Percentiles rank a stretch among this genome's conserved stretches.
These are phyloP conservation scores for Xylaria sp. DNA, from an alignment of 2,329 filamentous ascomycete genomes.

Conservation along the genomic window DNA sequence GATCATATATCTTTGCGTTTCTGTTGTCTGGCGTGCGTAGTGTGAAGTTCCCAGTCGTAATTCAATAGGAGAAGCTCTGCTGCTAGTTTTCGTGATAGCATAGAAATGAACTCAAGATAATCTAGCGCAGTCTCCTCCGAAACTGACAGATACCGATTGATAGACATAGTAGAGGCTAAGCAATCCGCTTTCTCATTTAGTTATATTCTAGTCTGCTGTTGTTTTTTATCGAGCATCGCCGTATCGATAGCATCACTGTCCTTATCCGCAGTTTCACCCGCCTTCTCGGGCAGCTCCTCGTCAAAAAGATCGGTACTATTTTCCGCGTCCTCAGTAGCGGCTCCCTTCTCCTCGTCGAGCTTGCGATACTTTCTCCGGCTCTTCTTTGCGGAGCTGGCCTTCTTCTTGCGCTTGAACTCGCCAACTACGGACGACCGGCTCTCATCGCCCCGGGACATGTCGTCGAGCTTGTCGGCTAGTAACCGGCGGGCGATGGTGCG, in stretches of 20 bases:
- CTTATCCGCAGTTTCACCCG: constrained; percentile 26
- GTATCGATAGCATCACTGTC: constrained; percentile 3
- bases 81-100: constrained; percentile 12
- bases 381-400: constrained; percentile 84
- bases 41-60: constrained; percentile 42
- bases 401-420: constrained; percentile 71
- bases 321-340: constrained; percentile 29
- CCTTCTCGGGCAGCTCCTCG: constrained; percentile 25
- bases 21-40: constrained; percentile 48
- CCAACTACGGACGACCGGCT: constrained; percentile 73
- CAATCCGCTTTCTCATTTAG: not conserved
- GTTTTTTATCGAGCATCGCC: constrained; percentile 11
- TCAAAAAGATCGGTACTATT: constrained; percentile 33
- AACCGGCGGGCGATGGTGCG: constrained; percentile 83
- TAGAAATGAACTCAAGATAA: not conserved
- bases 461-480: constrained; percentile 79
- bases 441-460: constrained; percentile 74
- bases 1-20: constrained; percentile 67
- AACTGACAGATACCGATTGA: not conserved
- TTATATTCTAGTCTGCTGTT: constrained; percentile 19
- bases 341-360: constrained; percentile 62
- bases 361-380: constrained; percentile 79
- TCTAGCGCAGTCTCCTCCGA: not conserved
- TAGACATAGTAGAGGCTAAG: not conserved
- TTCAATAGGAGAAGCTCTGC: constrained; percentile 9